Evolutionary conservation across 768 basidiomycete species (phyloP), one percentile per base, ranked within the genome.

Genomic region (Boletus eberwhitei): DNA sequence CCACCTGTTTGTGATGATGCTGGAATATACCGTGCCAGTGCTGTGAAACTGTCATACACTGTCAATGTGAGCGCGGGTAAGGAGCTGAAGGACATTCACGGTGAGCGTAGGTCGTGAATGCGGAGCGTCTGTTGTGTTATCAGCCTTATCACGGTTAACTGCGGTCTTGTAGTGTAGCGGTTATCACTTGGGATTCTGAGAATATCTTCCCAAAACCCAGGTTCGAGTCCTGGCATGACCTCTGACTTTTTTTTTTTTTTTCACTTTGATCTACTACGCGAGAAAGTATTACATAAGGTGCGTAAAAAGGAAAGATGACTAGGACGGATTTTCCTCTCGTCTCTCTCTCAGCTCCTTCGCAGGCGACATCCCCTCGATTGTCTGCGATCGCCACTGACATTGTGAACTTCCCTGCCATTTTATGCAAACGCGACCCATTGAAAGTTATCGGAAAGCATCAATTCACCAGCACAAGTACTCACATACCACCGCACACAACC

Each of bases 381-480:
- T 64, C 59, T 68, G 68, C 68, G 66, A 59, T 56, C 58, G 50
- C 53, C 22, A 58, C 53, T 2, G 19, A 64, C 40, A 7, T 24
- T 49, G 49, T 35, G 52, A 32, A 37, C 29, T 52, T 52, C 42
- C 55, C 57, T 62, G 55, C 48, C 53, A 44, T 87, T 89, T 79
- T 88, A 89, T 89, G 87, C 86, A 72, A 73, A 75, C 77, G 78
- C 83, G 78, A 68, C 78, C 74, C 58, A 66, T 69, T 52, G 69
- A 79, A 72, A 63, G 47, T 66, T 61, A 64, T 58, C 71, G 68
- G 57, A 80, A 77, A 72, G 64, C 75, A 60, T 57, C 58, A 45
- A 59, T 59, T 53, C 22, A 26, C 4, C 63, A 62, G 52, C 65
- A 71, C 66, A 74, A 72, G 61, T 48, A 59, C 53, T 58, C 63